Evolutionary conservation across 129 eudicot species (phyloP), one percentile per base, ranked within the genome.

Genomic region (Mikania micrantha): DNA sequence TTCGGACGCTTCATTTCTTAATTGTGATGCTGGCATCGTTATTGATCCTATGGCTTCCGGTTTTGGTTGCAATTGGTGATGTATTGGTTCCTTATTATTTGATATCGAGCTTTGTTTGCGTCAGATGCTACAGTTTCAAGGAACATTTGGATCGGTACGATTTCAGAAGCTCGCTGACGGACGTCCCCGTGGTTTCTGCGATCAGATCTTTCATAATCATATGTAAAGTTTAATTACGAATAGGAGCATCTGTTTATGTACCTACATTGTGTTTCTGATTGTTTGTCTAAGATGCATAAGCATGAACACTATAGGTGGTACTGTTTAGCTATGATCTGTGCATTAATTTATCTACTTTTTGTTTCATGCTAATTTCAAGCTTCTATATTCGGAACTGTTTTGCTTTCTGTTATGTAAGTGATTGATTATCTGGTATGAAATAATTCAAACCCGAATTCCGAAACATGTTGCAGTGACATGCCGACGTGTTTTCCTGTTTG

Each of bases 161-260:
- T 36, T 93, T 93, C 83, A 83, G 80, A 82, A 86, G 82, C 68
- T 93, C 99, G 10, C 84, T 93, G 79, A 74, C 63, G 40, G 99
- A 93, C 60, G 85, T 93, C 62, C 96, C 99, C 16, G 75, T 93
- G 1, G 95, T 89, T 69, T 93, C 99, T 20, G 63, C 82, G 29
- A 36, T 84, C 78, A 85, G 99, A 87, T 93, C 99, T 67, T 77
- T 93, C 78, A 74, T 93, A 1, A 93, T 93, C 71, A 81, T 79
- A 47, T 81, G 99, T 93, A 93, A 8, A 28, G 13, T 20, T 7
- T 28, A 7, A 0, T 15, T n/a, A 41, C 42, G 13, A 28, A 27
- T n/a, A 16, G 5, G 41, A 49, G 28, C 5, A 32, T 3, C n/a
- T n/a, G 71, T 47, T 0, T 17, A 20, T 48, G 59, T 19, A 67